Conservation (phyloP, 1,284 basidiomycete species). For the Austroboletus novae-zelandiae region DNA sequence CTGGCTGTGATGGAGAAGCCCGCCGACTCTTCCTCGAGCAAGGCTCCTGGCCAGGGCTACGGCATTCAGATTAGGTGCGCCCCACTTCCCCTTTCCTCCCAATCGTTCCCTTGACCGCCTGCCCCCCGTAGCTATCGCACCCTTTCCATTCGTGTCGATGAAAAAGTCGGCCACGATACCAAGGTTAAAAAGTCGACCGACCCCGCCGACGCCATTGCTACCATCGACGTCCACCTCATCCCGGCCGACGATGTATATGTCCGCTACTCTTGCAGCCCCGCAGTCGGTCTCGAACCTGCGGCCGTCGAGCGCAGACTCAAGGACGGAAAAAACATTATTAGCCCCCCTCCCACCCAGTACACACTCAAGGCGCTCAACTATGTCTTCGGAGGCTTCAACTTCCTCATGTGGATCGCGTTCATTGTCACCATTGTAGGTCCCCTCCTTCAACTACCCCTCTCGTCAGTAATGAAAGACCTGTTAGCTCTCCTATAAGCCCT, state of each 20-base stretch:
- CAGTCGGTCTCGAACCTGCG: conserved; percentile 43
- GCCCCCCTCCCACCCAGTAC: conserved; percentile 45
- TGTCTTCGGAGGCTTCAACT: conserved; percentile 53
- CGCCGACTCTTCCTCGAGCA: conserved; percentile 3
- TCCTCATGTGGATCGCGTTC: conserved; percentile 52
- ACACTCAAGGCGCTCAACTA: conserved; percentile 50
- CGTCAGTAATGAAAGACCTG: neutral
- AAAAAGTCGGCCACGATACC: conserved; percentile 12
- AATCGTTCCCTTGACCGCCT: neutral
- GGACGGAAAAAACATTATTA: conserved; percentile 50
- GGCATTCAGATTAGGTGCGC: conserved; percentile 33
- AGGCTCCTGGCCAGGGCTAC: conserved; percentile 21
- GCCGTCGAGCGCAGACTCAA: conserved; percentile 41
- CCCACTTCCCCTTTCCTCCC: neutral
- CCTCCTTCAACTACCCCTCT: conserved; percentile 8
- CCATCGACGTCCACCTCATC: conserved; percentile 49
- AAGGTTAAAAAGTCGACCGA: conserved; percentile 18
- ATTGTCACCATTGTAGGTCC: conserved; percentile 39
- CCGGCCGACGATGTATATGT: conserved; percentile 40
- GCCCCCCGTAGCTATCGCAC: conserved; percentile 37
- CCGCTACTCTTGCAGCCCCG: conserved; percentile 43
- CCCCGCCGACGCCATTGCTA: conserved; percentile 39
- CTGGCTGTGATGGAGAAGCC: conserved; percentile 22
- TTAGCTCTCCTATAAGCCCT: conserved; percentile 45
- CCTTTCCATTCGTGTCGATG: conserved; percentile 41